phyloP scores from a whole-genome alignment of 345 rosid species.

The Rhodamnia argentea region DNA sequence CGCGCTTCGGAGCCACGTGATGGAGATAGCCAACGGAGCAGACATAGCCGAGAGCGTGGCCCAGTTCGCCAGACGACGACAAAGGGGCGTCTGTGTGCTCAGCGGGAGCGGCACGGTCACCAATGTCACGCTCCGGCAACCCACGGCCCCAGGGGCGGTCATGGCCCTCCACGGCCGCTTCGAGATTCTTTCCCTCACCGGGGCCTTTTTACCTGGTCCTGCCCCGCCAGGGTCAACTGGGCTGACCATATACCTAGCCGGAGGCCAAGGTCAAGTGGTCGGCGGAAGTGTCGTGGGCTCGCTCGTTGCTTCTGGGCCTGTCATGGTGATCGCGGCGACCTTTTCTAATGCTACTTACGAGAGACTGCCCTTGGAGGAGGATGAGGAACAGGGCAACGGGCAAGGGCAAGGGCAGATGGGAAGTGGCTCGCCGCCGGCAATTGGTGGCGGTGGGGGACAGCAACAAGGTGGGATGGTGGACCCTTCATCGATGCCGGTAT shows the following conservation, averaged over 20 bases:
- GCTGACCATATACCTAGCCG: slow-evolving; percentile 40
- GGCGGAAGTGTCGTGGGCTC: slow-evolving; percentile 53
- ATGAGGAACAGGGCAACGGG: slow-evolving; percentile 19
- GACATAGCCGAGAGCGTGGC: slow-evolving; percentile 50
- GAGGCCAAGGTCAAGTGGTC: slow-evolving; percentile 51
- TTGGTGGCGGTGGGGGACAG: slow-evolving; percentile 12
- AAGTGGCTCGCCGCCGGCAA: slow-evolving; percentile 24
- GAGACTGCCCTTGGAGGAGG: slow-evolving; percentile 48
- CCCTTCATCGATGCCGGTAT: slow-evolving; percentile 10
- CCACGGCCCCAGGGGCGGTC: slow-evolving; percentile 38
- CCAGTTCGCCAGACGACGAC: slow-evolving; percentile 40
- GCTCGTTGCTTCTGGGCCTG: slow-evolving; percentile 47
- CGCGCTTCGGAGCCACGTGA: slow-evolving; percentile 48
- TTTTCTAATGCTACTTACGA: slow-evolving; percentile 56
- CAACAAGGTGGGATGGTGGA: slow-evolving; percentile 28
- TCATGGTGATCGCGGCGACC: slow-evolving; percentile 49
- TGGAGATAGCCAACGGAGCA: slow-evolving; percentile 43
- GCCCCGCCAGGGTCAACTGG: slow-evolving; percentile 53
- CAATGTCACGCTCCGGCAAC: slow-evolving; percentile 47
- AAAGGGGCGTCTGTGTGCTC: slow-evolving; percentile 47
- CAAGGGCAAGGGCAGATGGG: slow-evolving; percentile 34
- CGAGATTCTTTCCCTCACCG: slow-evolving; percentile 49
- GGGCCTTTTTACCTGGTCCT: slow-evolving; percentile 48
- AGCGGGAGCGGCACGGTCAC: slow-evolving; percentile 48
- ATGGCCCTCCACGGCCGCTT: slow-evolving; percentile 52